Percentiles rank a stretch among this genome's conserved stretches.
Evolutionary conservation across 1,284 basidiomycete genomes (phyloP).

Genomic region (Crocinoboletus sp.): DNA sequence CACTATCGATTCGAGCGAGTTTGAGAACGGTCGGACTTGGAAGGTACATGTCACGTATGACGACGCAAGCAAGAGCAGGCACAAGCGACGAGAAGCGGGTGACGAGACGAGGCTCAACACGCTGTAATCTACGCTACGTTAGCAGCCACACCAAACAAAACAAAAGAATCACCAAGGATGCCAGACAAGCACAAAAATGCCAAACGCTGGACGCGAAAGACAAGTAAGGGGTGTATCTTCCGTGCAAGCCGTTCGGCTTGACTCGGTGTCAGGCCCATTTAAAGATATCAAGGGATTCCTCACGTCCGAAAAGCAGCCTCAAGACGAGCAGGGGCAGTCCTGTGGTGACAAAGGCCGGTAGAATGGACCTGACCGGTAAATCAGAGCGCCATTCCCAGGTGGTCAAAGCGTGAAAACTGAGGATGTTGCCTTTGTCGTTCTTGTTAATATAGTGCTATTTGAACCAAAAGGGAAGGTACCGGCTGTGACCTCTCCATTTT

Average conservation of each 20-base stretch:
- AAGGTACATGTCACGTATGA: constrained; percentile 38
- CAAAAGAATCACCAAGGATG: constrained; percentile 30
- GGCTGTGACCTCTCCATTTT: constrained; percentile 39
- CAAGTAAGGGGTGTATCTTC: constrained; percentile 15
- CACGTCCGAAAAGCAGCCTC: constrained; percentile 22
- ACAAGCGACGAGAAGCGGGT: constrained; percentile 18
- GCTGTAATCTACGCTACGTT: constrained; percentile 28
- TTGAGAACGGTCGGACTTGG: constrained; percentile 40
- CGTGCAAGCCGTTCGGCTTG: constrained; percentile 10
- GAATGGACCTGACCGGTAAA: constrained; percentile 35
- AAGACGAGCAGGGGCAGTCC: constrained; percentile 30
- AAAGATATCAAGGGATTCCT: constrained; percentile 11
- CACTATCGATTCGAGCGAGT: constrained; percentile 35
- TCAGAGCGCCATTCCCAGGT: constrained; percentile 39
- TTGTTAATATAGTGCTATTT: constrained; percentile 6
- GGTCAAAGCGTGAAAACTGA: constrained; percentile 26
- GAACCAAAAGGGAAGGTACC: constrained; percentile 24
- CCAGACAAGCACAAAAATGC: constrained; percentile 32
- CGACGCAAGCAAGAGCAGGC: constrained; percentile 35
- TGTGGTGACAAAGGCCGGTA: constrained; percentile 34
- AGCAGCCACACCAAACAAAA: constrained; percentile 2
- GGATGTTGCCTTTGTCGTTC: constrained; percentile 25
- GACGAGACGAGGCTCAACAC: constrained; percentile 25
- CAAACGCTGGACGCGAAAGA: constrained; percentile 33
- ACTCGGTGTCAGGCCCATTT: constrained; percentile 8